Percentiles rank a stretch among this genome's conserved stretches.
These are phyloP conservation scores for Xylaria sp. DNA, from an alignment of 2,329 filamentous ascomycete species.

Conservation along the genomic window DNA sequence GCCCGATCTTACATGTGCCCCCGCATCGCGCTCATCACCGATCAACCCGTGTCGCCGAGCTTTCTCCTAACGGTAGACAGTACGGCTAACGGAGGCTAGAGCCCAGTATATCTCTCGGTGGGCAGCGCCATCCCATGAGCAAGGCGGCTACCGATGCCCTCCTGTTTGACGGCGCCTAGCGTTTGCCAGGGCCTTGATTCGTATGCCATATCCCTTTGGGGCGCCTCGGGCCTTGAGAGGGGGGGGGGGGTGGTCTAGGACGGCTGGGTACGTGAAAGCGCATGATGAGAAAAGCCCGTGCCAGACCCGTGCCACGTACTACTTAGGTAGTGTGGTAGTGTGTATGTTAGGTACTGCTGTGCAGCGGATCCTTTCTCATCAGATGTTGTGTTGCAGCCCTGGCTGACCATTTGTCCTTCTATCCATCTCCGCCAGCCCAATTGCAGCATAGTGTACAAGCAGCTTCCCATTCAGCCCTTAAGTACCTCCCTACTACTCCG, in stretches of 20 bases:
- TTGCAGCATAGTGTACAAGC: constrained; percentile 14
- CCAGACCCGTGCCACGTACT: constrained; percentile 4
- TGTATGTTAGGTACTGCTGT: neutral
- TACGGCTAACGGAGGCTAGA: constrained; percentile 32
- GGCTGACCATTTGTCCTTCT: constrained; percentile 21
- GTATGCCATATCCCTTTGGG: constrained; percentile 12
- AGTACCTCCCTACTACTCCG: too few species aligned
- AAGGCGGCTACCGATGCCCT: constrained; percentile 32
- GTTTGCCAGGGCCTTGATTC: constrained; percentile 19
- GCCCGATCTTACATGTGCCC: constrained; percentile 17
- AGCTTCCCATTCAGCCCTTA: constrained; percentile 5
- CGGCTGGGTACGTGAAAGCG: constrained; percentile 18
- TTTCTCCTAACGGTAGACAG: constrained; percentile 29
- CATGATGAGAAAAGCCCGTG: constrained; percentile 2
- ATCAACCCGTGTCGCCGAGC: constrained; percentile 33
- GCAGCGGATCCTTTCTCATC: neutral
- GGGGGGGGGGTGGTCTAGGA: constrained; percentile 2
- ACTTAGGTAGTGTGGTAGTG: neutral
- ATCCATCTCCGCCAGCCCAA: constrained; percentile 20
- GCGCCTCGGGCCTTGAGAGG: too few species aligned
- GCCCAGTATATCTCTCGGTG: constrained; percentile 36
- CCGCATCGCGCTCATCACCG: constrained; percentile 23
- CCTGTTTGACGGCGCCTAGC: constrained; percentile 18
- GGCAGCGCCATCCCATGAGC: constrained; percentile 20
- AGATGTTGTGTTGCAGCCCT: constrained; percentile 17